Conservation (phyloP, 176 grass and related monocot genomes). For the Luzula sylvatica region DNA sequence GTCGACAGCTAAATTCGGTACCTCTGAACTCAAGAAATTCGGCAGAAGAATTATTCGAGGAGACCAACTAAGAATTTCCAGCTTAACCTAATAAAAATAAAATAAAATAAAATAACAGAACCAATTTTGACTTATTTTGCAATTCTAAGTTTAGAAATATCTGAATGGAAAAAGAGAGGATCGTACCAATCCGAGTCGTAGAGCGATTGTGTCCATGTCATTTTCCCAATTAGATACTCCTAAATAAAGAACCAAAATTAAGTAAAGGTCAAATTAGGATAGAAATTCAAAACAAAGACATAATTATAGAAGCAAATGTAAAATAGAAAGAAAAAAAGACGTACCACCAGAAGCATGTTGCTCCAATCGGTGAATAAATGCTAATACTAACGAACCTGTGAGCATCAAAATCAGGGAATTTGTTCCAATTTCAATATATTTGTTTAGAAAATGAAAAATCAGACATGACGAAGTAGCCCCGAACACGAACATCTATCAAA, state of each 20-base stretch:
- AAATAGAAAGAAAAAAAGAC: slow-evolving; percentile 3
- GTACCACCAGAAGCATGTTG: slow-evolving; percentile 16
- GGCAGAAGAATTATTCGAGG: slow-evolving; percentile 29
- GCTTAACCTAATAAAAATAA: slow-evolving; percentile 26
- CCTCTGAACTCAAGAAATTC: slow-evolving; percentile 35
- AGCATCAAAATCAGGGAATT: neutral
- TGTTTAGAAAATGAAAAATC: too few species aligned
- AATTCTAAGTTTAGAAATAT: slow-evolving; percentile 11
- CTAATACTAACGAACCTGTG: slow-evolving; percentile 28
- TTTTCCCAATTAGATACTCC: slow-evolving; percentile 23
- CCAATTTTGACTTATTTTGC: too few species aligned
- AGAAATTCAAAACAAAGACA: neutral
- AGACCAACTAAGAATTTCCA: slow-evolving; percentile 34
- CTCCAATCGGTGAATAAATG: slow-evolving; percentile 30
- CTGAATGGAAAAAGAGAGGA: slow-evolving; percentile 3
- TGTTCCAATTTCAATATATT: too few species aligned
- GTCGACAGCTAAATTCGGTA: neutral
- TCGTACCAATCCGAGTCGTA: slow-evolving; percentile 30
- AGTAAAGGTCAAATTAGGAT: too few species aligned
- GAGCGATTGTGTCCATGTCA: slow-evolving; percentile 26
- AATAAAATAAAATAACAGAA: too few species aligned
- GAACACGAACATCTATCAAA: too few species aligned
- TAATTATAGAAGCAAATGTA: neutral
- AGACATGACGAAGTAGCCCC: too few species aligned
- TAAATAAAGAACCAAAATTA: slow-evolving; percentile 7